Evolutionary conservation across 192 early-diverging fungal genomes (phyloP).

Genomic region (Rhizophagus sp.): DNA sequence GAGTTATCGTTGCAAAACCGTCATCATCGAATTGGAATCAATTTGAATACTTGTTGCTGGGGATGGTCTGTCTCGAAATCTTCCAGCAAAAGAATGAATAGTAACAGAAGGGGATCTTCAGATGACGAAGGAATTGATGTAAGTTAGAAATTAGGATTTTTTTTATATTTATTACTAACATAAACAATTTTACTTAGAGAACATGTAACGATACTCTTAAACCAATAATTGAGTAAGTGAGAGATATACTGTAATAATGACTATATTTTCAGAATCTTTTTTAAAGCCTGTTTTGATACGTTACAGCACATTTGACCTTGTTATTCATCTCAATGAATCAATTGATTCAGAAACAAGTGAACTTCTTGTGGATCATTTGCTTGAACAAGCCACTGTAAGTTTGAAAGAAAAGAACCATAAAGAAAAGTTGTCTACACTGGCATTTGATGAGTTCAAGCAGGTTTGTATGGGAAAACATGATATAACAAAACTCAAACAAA

Average conservation of each 20-base stretch:
- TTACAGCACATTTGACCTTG: slow-evolving; percentile 19
- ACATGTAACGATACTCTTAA: slow-evolving; percentile 4
- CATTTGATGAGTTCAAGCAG: slow-evolving; percentile 16
- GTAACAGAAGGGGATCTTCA: not conserved
- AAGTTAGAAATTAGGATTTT: not conserved
- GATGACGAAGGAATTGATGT: slow-evolving; percentile 19
- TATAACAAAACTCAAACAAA: not conserved
- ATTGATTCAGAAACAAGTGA: not conserved
- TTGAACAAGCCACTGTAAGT: not conserved
- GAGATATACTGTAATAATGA: not conserved
- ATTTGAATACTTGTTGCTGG: slow-evolving; percentile 16
- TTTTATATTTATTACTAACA: not conserved
- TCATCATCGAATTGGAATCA: not conserved
- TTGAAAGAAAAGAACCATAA: not conserved
- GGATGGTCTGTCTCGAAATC: slow-evolving; percentile 17
- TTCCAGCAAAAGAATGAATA: not conserved
- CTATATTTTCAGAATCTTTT: not conserved
- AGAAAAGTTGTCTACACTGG: not conserved
- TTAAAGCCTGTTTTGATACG: not conserved
- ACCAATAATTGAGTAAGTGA: slow-evolving; percentile 23
- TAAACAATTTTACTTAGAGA: not conserved
- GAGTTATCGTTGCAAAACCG: not conserved
- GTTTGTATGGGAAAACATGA: not conserved
- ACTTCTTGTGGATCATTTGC: slow-evolving; percentile 4
- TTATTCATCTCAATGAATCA: slow-evolving; percentile 1